Base-by-base conservation (phyloP, 805 yeast genomes). In the Starmerella cellae region DNA sequence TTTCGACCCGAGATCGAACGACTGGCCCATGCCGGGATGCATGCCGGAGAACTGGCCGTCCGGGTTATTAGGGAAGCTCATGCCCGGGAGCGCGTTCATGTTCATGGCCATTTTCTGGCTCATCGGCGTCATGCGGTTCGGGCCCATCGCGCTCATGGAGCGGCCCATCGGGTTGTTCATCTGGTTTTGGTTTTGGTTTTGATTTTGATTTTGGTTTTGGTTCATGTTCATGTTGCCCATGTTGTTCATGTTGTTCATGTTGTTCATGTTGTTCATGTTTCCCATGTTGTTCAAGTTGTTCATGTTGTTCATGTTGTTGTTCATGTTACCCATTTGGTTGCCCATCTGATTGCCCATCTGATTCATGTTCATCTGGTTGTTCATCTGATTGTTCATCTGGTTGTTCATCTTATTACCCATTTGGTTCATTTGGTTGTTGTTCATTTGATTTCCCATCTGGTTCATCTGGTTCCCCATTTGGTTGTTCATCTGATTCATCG, bases 131-230 rank as follows among this genome's bases (percentile, higher is more conserved):
- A 13, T 9, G 28, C 28, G 11, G 28, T 26, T 26, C 11, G 28
- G 11, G 28, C 28, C 28, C 28, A 29, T 29, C 16, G 16, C 9
- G 14, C 28, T 33, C 42, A 39, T 39, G n/a, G 14, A 21, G 26
- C 17, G 38, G 14, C 29, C 35, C 42, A 39, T 39, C 3, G 27
- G 30, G 32, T 8, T 29, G 16, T 29, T 29, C 32, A 29, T 29
- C 16, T 10, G 10, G 39, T 18, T n/a, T n/a, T n/a, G n/a, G n/a
- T n/a, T n/a, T n/a, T n/a, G n/a, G n/a, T n/a, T n/a, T n/a, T 24
- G 11, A 24, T 24, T 24, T 24, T 9, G 28, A 24, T 24, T 24
- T 9, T 24, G 8, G 13, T 24, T 24, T 8, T 24, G 13, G 13
- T 24, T 24, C 28, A 24, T 24, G 28, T 24, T 24, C 28, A 24